Evolutionary conservation across 2,329 filamentous ascomycete species (phyloP).

Genomic region (Xylariaceae sp.): DNA sequence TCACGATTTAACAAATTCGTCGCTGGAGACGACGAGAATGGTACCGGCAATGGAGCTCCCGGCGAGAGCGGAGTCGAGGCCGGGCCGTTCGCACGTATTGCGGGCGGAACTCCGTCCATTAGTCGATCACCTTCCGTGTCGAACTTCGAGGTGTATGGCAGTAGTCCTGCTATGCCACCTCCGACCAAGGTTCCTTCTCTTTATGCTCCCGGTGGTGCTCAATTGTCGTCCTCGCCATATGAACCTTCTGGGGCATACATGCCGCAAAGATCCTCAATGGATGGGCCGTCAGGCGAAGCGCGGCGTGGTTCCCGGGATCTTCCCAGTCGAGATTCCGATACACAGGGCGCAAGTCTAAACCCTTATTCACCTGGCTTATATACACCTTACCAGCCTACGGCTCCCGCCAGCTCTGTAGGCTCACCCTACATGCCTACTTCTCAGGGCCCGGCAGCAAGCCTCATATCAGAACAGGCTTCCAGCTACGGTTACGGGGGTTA

Average conservation of each 20-base stretch:
- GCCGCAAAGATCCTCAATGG: conserved; percentile 40
- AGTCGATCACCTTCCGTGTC: conserved; percentile 69
- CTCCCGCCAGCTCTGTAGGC: conserved; percentile 16
- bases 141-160: conserved; percentile 71
- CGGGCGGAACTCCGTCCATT: conserved; percentile 70
- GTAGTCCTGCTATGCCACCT: conserved; percentile 29
- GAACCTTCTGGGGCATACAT: conserved; percentile 30
- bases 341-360: conserved; percentile 30
- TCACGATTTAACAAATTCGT: conserved; percentile 96
- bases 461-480: conserved; percentile 13
- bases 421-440: conserved; percentile 23
- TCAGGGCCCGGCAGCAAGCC: conserved; percentile 15
- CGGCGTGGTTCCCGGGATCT: conserved; percentile 40
- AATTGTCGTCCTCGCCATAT: conserved; percentile 32
- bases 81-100: conserved; percentile 79
- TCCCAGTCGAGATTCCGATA: conserved; percentile 38
- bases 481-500: conserved; percentile 27
- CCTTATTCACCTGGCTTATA: conserved; percentile 32
- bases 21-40: conserved; percentile 78
- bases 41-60: conserved; percentile 52
- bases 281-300: conserved; percentile 42
- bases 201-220: conserved; percentile 41
- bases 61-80: conserved; percentile 56
- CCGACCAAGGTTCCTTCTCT: conserved; percentile 47
- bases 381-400: conserved; percentile 27